Evolutionary conservation across 495 filamentous ascomycete species (phyloP), one percentile per base, ranked within the genome.

Genomic region (Xylaria intraflava): DNA sequence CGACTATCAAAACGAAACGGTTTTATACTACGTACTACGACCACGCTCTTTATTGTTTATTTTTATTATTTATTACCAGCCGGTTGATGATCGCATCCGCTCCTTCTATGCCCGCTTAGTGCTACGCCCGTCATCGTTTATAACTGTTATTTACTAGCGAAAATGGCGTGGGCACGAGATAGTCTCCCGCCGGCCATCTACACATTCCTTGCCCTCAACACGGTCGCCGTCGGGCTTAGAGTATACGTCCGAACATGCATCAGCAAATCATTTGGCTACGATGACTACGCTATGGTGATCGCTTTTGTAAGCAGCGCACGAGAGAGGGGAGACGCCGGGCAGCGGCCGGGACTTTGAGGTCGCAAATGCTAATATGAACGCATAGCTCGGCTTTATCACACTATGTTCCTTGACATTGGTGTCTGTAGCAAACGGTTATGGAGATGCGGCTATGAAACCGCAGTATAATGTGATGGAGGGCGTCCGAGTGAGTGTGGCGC

Each of bases 121-220:
- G 22, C 20, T n/a, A 11, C 6, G 31, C 39, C 39, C 40, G 14
- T 41, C 30, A 53, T 31, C 20, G 38, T 53, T 45, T 38, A 39
- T 51, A 45, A 1, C 2, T 38, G 16, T 17, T 38, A 14, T 49
- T 38, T 27, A 12, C 24, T 24, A 16, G 14, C n/a, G 10, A 17
- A 44, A 46, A 55, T 55, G 52, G 52, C 45, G 44, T 55, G 52
- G 52, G 52, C 52, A 55, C 44, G 52, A 49, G 52, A 55, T 10
- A 55, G 52, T 55, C 44, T 55, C 6, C 52, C 52, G 2, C 44
- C 52, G 14, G 44, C 52, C 24, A 55, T 55, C 26, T 55, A 48
- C 45, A 36, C 45, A 23, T 55, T 55, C 29, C 45, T 55, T 19
- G 52, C 23, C 52, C 52, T 55, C 44, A 49, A 55, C 22, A 27